These are phyloP conservation scores for Hexamita inflata DNA, from an alignment of 208 protist genomes.

Conservation along the genomic window DNA sequence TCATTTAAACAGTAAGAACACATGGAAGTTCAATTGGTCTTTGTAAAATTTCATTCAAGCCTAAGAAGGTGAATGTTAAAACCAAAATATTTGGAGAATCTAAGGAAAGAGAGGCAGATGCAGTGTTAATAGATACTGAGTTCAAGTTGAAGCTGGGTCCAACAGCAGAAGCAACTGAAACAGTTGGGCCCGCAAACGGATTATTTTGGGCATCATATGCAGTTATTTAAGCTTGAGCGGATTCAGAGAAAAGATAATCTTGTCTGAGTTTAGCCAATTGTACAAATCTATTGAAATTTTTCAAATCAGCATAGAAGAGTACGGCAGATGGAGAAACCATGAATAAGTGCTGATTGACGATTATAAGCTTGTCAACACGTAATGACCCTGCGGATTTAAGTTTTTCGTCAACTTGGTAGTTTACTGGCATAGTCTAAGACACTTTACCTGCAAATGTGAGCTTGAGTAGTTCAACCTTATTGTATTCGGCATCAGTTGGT, in stretches of 20 bases:
- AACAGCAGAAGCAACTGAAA: background rate
- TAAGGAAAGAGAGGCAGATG: background rate
- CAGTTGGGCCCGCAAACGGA: background rate
- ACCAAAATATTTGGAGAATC: background rate
- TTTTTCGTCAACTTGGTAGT: background rate
- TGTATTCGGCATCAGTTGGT: background rate
- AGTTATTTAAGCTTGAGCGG: background rate
- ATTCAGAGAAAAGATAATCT: no score
- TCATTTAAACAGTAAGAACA: background rate
- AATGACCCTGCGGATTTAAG: background rate
- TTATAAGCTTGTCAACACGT: background rate
- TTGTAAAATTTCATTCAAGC: background rate
- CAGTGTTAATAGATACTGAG: background rate
- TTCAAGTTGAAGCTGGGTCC: background rate
- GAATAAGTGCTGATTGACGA: constrained; percentile 13
- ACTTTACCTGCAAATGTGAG: background rate
- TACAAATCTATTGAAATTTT: background rate
- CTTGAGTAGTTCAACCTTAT: constrained; percentile 8
- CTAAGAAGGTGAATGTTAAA: background rate
- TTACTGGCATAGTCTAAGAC: background rate
- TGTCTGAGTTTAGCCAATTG: background rate
- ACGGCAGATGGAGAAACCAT: background rate
- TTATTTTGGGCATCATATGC: background rate
- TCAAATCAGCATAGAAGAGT: constrained; percentile 8
- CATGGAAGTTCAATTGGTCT: background rate